Evolutionary conservation across 306 rosid species (phyloP).

Genomic region (Malus asiatica): DNA sequence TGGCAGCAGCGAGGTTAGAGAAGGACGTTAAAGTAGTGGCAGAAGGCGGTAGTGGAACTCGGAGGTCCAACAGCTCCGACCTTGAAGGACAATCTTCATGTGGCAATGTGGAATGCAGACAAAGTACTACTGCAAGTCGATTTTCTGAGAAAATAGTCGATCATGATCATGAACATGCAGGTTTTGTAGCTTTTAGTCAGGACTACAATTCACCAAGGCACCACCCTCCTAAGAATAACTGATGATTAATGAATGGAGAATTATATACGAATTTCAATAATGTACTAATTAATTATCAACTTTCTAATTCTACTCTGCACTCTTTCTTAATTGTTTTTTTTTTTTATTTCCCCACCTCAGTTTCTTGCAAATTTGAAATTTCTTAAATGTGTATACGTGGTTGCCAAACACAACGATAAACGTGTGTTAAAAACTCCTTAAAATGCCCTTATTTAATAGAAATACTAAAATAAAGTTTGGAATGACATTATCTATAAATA

Average conservation of each 20-base stretch:
- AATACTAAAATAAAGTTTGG: too few relatives aligned
- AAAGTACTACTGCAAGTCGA: background rate
- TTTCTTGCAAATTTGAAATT: background rate
- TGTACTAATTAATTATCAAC: background rate
- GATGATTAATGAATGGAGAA: background rate
- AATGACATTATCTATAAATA: too few relatives aligned
- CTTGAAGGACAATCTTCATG: background rate
- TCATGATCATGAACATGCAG: background rate
- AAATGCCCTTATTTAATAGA: background rate
- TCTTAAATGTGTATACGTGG: background rate
- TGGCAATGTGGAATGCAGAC: background rate
- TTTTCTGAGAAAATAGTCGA: background rate
- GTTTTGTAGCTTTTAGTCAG: slow-evolving; percentile 11
- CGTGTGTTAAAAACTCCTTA: background rate
- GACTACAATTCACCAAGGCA: slow-evolving; percentile 18
- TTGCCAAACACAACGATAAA: background rate
- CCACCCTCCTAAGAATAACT: slow-evolving; percentile 32
- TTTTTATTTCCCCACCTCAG: background rate
- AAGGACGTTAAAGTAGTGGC: background rate
- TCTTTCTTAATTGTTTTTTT: background rate
- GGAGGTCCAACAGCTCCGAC: background rate
- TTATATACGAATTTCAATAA: background rate
- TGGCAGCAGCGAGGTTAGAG: background rate
- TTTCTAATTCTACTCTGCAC: background rate
- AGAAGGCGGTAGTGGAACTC: background rate